phyloP scores from a whole-genome alignment of 2,329 filamentous ascomycete genomes.

The Exophiala dermatitidis region DNA sequence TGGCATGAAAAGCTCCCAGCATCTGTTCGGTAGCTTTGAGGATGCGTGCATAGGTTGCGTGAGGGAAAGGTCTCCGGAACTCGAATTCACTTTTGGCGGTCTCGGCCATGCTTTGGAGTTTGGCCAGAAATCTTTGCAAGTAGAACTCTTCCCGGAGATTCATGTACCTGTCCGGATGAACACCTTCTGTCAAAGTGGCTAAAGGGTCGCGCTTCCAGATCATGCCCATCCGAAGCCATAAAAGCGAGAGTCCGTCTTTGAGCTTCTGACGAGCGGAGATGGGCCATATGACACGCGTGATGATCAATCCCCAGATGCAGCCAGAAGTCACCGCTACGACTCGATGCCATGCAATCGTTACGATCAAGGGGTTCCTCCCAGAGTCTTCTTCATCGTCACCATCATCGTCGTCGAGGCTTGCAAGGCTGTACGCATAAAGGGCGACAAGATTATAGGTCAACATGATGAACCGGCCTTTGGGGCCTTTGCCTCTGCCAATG shows the following conservation, averaged over 20 bases:
- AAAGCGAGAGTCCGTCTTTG: conserved; percentile 77
- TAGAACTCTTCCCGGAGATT: conserved; percentile 79
- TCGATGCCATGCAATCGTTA: conserved; percentile 80
- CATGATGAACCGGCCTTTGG: conserved; percentile 86
- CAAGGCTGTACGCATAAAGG: conserved; percentile 86
- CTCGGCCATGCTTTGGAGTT: conserved; percentile 64
- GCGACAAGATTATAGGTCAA: conserved; percentile 94
- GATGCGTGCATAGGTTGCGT: conserved; percentile 63
- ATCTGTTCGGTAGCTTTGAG: conserved; percentile 74
- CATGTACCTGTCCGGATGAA: conserved; percentile 63
- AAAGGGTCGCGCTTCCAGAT: conserved; percentile 94
- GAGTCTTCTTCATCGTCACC: conserved; percentile 82
- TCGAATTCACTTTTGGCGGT: conserved; percentile 82
- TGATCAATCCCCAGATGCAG: conserved; percentile 83
- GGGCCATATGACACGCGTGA: conserved; percentile 87
- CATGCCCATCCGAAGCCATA: conserved; percentile 90
- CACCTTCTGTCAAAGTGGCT: conserved; percentile 59
- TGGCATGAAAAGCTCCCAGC: conserved; percentile 89
- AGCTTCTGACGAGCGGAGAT: conserved; percentile 84
- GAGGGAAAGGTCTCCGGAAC: conserved; percentile 77
- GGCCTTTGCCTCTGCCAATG: conserved; percentile 72
- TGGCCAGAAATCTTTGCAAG: conserved; percentile 69
- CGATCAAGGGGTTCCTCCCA: conserved; percentile 72
- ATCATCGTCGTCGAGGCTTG: conserved; percentile 63
- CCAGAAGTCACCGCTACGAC: conserved; percentile 79